Evolutionary conservation across 106 monocot genomes (phyloP).

Genomic region (Allium sativum): DNA sequence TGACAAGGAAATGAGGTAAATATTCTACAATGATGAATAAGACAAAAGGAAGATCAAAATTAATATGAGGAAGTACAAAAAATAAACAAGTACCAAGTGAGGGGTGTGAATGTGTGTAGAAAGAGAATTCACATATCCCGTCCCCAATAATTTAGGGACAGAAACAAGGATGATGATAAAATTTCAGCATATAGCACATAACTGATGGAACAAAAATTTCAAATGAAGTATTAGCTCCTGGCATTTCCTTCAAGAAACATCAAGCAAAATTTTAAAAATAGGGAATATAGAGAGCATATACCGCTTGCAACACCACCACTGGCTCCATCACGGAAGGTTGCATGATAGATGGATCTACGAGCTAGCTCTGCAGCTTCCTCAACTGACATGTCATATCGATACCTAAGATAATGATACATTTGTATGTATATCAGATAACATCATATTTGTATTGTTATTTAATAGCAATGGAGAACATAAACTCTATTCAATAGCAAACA

Average conservation of each 20-base stretch:
- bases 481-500: neutral
- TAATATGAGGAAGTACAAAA: too few relatives aligned
- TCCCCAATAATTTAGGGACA: too few relatives aligned
- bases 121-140: too few relatives aligned
- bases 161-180: too few relatives aligned
- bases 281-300: neutral
- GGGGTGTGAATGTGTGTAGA: too few relatives aligned
- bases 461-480: neutral
- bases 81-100: too few relatives aligned
- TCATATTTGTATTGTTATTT: neutral
- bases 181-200: too few relatives aligned
- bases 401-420: conserved; percentile 15
- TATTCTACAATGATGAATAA: too few relatives aligned
- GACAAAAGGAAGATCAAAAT: too few relatives aligned
- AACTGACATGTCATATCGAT: conserved; percentile 44
- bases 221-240: neutral
- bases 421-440: neutral
- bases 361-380: conserved; percentile 59
- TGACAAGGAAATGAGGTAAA: too few relatives aligned
- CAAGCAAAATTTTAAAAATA: too few relatives aligned
- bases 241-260: neutral
- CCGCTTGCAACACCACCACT: conserved; percentile 42
- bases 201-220: too few relatives aligned
- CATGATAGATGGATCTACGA: conserved; percentile 55
- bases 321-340: conserved; percentile 47